Conservation (phyloP, 768 basidiomycete species). For the Strobilomyces dryophilus region DNA sequence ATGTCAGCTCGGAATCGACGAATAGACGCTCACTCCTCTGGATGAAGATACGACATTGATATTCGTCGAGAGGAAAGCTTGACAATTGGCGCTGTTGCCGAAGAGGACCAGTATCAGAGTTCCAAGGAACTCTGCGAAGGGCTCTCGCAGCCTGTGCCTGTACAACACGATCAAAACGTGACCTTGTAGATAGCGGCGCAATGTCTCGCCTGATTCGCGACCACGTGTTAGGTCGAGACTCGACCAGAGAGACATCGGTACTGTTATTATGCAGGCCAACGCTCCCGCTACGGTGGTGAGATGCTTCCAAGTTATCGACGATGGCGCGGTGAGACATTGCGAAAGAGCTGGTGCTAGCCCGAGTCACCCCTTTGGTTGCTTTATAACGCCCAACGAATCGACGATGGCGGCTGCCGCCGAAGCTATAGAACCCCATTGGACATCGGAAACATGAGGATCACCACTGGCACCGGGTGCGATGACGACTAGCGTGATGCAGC, state of each 20-base stretch:
- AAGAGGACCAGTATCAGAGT: conserved; percentile 51
- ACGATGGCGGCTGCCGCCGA: not conserved
- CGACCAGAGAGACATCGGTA: not conserved
- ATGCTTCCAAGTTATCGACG: not conserved
- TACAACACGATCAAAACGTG: not conserved
- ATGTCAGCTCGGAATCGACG: not conserved
- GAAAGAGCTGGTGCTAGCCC: not conserved
- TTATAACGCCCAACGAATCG: not conserved
- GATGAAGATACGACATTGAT: conserved; percentile 36
- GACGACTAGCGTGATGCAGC: not conserved
- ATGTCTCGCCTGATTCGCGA: conserved; percentile 44
- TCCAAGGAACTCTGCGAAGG: conserved; percentile 59
- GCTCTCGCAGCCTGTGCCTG: conserved; percentile 46
- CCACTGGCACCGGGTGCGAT: not conserved
- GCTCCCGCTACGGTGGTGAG: not conserved
- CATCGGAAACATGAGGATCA: not conserved
- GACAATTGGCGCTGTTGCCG: conserved; percentile 51
- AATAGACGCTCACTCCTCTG: conserved; percentile 44
- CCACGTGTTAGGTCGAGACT: conserved; percentile 44
- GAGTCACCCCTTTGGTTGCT: not conserved
- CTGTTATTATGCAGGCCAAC: not conserved
- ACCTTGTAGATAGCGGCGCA: not conserved
- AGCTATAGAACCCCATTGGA: not conserved
- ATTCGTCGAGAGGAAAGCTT: conserved; percentile 45
- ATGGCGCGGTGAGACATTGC: conserved; percentile 1